Evolutionary conservation across 176 grass and related monocot species (phyloP), one percentile per base, ranked within the genome.

Genomic region (Tillandsia fasciculata): DNA sequence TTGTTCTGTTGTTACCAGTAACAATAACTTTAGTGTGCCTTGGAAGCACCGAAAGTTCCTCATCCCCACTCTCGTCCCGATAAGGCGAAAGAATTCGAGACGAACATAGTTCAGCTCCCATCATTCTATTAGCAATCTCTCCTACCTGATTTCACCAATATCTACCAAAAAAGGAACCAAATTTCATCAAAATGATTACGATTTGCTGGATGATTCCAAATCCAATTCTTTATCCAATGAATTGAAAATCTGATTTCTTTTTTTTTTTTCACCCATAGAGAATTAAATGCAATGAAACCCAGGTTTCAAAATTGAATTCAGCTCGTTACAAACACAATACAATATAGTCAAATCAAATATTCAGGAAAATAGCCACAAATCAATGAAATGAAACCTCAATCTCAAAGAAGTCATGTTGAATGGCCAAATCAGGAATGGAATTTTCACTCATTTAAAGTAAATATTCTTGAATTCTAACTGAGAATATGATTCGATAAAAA

Each of bases 1-100:
- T 81, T 22, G 78, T 81, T 54, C 78, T 72, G 42, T 81, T 81
- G 67, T 81, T 81, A 20, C 78, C 78, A 63, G 78, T 74, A 2
- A 81, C 70, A 67, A 81, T 74, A 22, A 81, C 78, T 67, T 81
- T 81, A n/a, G 78, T 81, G 70, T 81, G 78, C 61, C 78, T 67
- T 10, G 78, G 78, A 27, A 81, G 33, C 63, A 72, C 70, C 0
- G 71, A 68, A 26, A 81, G 78, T 12, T 74, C 78, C 29, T 81
- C 78, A 14, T 81, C 78, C 26, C 78, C 78, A 50, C 71, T 81
- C 49, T 81, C 78, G 17, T 81, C 78, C 56, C 64, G 56, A 61
- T 15, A 61, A 61, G 56, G 56, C 7, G 56, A 61, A 18, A 61
- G 56, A 61, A 61, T 7, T 61, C 22, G 56, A 23, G 56, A 61